Evolutionary conservation across 1,284 basidiomycete genomes (phyloP).

Genomic region (Somion occarium): DNA sequence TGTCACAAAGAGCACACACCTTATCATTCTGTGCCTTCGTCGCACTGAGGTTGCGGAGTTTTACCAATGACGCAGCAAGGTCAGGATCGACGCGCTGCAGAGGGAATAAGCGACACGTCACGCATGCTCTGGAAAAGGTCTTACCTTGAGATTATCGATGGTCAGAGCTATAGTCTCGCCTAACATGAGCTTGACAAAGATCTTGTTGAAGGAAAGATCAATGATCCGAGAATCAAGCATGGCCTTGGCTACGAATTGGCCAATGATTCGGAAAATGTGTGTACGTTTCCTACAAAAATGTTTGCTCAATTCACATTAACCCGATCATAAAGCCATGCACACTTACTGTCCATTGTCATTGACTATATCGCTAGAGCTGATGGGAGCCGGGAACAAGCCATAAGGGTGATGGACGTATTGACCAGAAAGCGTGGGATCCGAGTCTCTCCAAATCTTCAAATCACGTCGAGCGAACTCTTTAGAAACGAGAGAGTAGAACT

Average conservation of each 20-base stretch:
- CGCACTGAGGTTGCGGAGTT: constrained; percentile 58
- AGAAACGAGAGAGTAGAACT: constrained; percentile 94
- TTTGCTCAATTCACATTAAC: constrained; percentile 3
- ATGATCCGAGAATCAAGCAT: constrained; percentile 97
- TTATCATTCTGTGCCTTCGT: constrained; percentile 39
- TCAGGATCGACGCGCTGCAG: constrained; percentile 74
- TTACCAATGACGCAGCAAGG: constrained; percentile 81
- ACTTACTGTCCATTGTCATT: constrained; percentile 72
- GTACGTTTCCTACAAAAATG: constrained; percentile 57
- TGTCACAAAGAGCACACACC: constrained; percentile 22
- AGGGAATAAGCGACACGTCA: constrained; percentile 5
- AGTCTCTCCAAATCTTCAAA: constrained; percentile 88
- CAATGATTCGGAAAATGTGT: constrained; percentile 85
- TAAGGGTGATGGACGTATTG: constrained; percentile 75
- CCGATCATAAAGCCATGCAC: neutral
- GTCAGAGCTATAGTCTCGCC: constrained; percentile 82
- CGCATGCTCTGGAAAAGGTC: constrained; percentile 21
- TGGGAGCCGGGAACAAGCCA: constrained; percentile 89
- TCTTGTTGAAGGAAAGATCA: constrained; percentile 89
- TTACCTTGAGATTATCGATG: constrained; percentile 75
- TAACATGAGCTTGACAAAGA: constrained; percentile 87
- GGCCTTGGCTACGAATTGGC: constrained; percentile 97
- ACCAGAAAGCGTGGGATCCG: constrained; percentile 60
- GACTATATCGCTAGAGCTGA: constrained; percentile 57
- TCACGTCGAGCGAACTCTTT: constrained; percentile 88